Evolutionary conservation across 371 early-diverging fungal genomes (phyloP).

Genomic region (Choanephora cucurbitarum): DNA sequence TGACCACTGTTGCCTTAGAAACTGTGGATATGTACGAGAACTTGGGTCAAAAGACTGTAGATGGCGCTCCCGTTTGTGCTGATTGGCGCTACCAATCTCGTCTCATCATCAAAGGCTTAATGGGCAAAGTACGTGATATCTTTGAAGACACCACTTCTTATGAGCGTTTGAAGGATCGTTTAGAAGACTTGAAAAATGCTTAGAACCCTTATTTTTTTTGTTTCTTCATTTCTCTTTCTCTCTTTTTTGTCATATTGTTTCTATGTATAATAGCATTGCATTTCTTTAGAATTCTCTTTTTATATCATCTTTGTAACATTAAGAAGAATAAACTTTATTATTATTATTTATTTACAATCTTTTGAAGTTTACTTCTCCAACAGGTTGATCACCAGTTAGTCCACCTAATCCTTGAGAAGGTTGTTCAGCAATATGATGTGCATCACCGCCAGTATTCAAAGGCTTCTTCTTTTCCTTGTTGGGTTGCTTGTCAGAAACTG

Average conservation of each 20-base stretch:
- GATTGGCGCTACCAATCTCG: constrained; percentile 91
- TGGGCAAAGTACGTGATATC: constrained; percentile 75
- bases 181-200: constrained; percentile 55
- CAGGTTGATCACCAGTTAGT: constrained; percentile 36
- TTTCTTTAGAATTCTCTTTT: too few species aligned
- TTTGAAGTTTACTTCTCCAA: constrained; percentile 36
- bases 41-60: constrained; percentile 56
- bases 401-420: constrained; percentile 28
- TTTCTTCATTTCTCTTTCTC: not conserved
- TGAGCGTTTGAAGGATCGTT: constrained; percentile 59
- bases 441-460: constrained; percentile 32
- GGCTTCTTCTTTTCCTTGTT: constrained; percentile 1
- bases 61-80: constrained; percentile 60
- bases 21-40: constrained; percentile 80
- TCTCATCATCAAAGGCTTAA: constrained; percentile 77
- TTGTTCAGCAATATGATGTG: constrained; percentile 33
- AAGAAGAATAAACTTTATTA: too few species aligned
- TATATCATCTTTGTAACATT: too few species aligned
- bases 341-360: constrained; percentile 18
- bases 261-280: too few species aligned
- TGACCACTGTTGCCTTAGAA: constrained; percentile 68
- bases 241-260: too few species aligned
- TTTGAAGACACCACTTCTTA: constrained; percentile 72
- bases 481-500: not conserved
- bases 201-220: constrained; percentile 6